Conservation (phyloP, 257 asterid species). For the Fraxinus quadrangulata region DNA sequence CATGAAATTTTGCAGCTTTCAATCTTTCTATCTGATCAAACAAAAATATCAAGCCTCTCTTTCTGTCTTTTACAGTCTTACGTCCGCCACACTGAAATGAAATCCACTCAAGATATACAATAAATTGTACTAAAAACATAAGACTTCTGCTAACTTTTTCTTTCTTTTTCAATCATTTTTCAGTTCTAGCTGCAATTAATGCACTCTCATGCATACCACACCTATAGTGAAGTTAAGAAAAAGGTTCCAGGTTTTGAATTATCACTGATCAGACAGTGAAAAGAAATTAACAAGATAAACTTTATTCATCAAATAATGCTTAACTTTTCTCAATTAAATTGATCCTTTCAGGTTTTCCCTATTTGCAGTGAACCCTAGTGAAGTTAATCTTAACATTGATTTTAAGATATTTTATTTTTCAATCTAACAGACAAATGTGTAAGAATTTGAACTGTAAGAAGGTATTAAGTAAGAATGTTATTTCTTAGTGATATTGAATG, state of each 20-base stretch:
- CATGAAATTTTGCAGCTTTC: constrained; percentile 63
- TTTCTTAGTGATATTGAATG: not conserved
- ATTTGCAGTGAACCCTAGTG: no score
- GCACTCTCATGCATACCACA: not conserved
- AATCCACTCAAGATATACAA: not conserved
- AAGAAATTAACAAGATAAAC: no score
- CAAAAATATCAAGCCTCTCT: constrained; percentile 11
- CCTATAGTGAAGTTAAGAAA: not conserved
- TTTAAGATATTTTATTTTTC: no score
- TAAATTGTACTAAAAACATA: constrained; percentile 9
- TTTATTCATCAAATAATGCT: no score
- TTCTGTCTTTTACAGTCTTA: not conserved
- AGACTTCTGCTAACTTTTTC: constrained; percentile 23
- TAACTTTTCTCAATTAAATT: no score
- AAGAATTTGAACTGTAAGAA: not conserved
- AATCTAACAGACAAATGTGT: not conserved
- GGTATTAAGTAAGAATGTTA: no score
- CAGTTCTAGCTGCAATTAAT: not conserved
- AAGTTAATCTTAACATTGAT: no score
- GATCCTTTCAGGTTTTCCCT: no score
- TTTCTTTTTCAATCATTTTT: constrained; percentile 18
- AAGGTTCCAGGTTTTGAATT: not conserved
- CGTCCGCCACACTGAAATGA: constrained; percentile 17
- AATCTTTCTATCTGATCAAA: constrained; percentile 26
- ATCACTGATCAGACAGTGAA: not conserved